Base-by-base conservation (phyloP, 2,329 filamentous ascomycete species). In the Colletotrichum abscissum region DNA sequence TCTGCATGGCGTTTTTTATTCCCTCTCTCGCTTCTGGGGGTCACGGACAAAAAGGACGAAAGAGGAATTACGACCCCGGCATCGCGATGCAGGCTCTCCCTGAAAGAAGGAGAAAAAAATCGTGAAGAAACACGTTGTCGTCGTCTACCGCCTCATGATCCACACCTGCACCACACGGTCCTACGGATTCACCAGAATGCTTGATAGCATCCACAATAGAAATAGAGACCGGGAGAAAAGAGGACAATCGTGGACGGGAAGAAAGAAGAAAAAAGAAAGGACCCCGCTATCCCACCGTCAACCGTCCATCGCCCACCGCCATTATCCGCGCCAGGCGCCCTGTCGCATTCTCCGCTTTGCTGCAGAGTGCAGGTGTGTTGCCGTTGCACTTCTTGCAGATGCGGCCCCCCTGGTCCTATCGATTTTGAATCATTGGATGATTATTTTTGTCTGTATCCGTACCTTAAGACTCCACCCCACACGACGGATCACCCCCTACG, bases 281-380 rank as follows among this genome's bases (percentile, higher is more conserved):
- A 24, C 26, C 16, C 59, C 57, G 42, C 58, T 26, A n/a, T 60
- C 7, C 33, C 35, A 16, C n/a, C 30, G 22, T 33, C 22, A 24
- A 24, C 52, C 52, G 52, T 55, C 22, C 52, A 55, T 54, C 49
- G n/a, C 26, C 42, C 60, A 55, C 62, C 30, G 62, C 46, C 46
- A 49, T 38, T 63, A 63, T 64, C 46, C 62, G 59, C 59, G 59
- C 42, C 38, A 33, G 38, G 59, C 59, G 59, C 59, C 42, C 42
- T 49, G 42, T 63, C 24, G 16, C 42, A 26, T 33, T 33, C 49
- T 55, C 62, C 62, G 62, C 62, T 64, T 64, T 38, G 46, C 28
- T 64, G 62, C 62, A 63, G 46, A 26, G 52, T 55, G 52, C 52
- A 24, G 26, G 26, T 55, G 9, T 26, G 12, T 7, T 55, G 52